These are phyloP conservation scores for Pseudonectria foliicola DNA, from an alignment of 2,329 filamentous ascomycete genomes.

Conservation along the genomic window DNA sequence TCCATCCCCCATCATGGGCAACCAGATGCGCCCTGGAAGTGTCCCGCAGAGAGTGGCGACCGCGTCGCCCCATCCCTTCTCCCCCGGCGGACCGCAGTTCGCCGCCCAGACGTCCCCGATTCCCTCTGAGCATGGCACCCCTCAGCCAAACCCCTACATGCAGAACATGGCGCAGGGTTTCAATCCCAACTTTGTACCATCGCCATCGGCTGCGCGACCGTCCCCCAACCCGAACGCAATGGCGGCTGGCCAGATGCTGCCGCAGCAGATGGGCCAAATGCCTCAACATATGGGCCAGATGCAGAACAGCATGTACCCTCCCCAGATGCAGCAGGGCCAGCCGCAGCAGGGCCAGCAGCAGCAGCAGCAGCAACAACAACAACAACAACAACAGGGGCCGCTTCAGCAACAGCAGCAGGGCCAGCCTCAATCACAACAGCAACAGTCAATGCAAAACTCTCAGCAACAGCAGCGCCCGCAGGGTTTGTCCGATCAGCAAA, in stretches of 20 bases:
- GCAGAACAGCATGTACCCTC: conserved; percentile 34
- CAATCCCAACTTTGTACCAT: conserved; percentile 51
- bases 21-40: conserved; percentile 64
- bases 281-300: conserved; percentile 41
- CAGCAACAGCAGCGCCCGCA: conserved; percentile 30
- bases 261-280: conserved; percentile 43
- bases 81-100: conserved; percentile 67
- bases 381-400: conserved; percentile 35
- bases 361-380: conserved; percentile 60
- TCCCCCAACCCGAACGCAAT: conserved; percentile 48
- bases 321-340: conserved; percentile 39
- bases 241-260: conserved; percentile 46
- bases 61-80: conserved; percentile 86
- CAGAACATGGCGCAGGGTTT: conserved; percentile 53
- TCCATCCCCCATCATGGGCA: conserved; percentile 86
- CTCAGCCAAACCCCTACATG: conserved; percentile 66
- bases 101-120: conserved; percentile 66
- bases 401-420: conserved; percentile 31
- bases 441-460: conserved; percentile 17
- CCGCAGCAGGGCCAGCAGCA: conserved; percentile 37
- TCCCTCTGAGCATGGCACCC: conserved; percentile 69
- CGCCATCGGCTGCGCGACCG: conserved; percentile 49
- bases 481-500: conserved; percentile 57
- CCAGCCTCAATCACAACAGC: conserved; percentile 21
- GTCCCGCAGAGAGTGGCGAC: conserved; percentile 80